Evolutionary conservation across 306 rosid genomes (phyloP), one percentile per base, ranked within the genome.

Genomic region (Vicia sativa): DNA sequence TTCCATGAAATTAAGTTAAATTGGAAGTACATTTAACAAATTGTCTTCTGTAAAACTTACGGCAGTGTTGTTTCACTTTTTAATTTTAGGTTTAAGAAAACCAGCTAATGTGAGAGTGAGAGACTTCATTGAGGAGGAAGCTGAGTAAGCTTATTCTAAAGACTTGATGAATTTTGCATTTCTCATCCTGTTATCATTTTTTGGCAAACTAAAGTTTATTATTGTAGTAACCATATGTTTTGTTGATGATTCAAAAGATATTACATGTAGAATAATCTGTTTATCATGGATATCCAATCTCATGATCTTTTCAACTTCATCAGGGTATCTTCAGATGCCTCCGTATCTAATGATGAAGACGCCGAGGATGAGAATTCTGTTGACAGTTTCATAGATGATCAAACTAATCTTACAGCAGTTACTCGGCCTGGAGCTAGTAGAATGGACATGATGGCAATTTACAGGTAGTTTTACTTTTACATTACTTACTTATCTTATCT

Each of bases 351-450:
- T 42, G 93, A 87, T 35, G 96, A 92, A 76, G 96, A 84, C 81
- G 93, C 71, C 10, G 87, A 75, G 73, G 83, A 84, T 16, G 75
- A 62, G 67, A 21, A 81, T 75, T 86, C 96, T 37, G 28, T 56
- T 58, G 90, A 87, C 77, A 88, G 96, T 81, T 92, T 92, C 88
- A 92, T 92, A 80, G 98, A 92, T 85, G 98, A 92, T 83, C 71
- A 88, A 74, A 79, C 77, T 67, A 84, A 74, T 80, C 74, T 74
- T 74, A 81, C 91, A 23, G 79, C 75, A n/a, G 60, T 64, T 70
- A 84, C 83, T 77, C 96, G 83, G 62, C 81, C 89, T 62, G 88
- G 77, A 76, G 77, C 78, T 61, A 66, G 87, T 46, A 74, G 83
- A 78, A 28, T 62, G 61, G 96, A 92, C 82, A 92, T 90, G 96